These are phyloP conservation scores for Agrostemma githago DNA, from an alignment of 148 eudicot genomes.

Conservation along the genomic window DNA sequence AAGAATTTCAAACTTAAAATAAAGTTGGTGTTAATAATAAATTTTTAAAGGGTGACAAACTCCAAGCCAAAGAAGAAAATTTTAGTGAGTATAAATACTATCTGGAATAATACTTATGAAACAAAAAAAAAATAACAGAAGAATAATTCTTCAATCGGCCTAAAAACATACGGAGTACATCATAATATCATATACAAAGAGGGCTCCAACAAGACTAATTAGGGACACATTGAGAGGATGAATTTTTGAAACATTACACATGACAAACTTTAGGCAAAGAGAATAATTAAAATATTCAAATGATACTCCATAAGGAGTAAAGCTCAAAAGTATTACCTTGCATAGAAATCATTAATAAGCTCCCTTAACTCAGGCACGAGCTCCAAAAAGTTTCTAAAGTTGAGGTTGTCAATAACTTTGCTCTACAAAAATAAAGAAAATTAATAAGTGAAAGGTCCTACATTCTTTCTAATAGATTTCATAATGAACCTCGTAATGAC, in stretches of 20 bases:
- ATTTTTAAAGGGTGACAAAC: too few relatives aligned
- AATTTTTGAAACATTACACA: not conserved
- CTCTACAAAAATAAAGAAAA: slow-evolving; percentile 42
- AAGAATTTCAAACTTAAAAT: too few relatives aligned
- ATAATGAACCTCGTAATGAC: not conserved
- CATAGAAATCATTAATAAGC: slow-evolving; percentile 83
- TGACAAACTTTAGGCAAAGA: not conserved
- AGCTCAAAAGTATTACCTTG: slow-evolving; percentile 51
- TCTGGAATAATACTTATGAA: not conserved
- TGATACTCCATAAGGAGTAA: not conserved
- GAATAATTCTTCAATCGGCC: not conserved
- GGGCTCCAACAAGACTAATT: not conserved
- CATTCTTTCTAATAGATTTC: not conserved
- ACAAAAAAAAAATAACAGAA: not conserved
- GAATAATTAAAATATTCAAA: not conserved
- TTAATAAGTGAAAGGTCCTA: not conserved
- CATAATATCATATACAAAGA: not conserved
- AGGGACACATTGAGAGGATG: not conserved
- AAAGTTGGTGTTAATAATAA: too few relatives aligned
- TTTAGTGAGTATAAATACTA: too few relatives aligned
- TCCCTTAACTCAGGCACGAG: slow-evolving; percentile 95
- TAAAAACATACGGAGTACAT: not conserved
- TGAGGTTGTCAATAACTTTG: slow-evolving; percentile 89
- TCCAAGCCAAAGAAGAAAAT: too few relatives aligned
- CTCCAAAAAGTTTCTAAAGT: slow-evolving; percentile 89